A percentile compares a stretch with the other conserved stretches of the same genome.
phyloP scores from a whole-genome alignment of 2,329 filamentous ascomycete genomes.

The Exophiala sp. region DNA sequence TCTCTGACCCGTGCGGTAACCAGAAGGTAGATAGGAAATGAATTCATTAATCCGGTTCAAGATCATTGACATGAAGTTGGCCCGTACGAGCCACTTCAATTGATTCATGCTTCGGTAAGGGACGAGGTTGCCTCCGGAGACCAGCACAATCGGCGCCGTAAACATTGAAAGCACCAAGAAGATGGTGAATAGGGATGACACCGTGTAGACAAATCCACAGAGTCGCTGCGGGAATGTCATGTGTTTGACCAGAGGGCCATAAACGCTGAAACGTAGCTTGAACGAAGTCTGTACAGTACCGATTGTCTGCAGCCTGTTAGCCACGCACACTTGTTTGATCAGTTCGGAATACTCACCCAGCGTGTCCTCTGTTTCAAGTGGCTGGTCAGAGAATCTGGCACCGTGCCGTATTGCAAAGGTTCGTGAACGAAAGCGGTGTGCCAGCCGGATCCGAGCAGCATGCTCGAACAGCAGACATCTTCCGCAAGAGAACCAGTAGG shows the following conservation, averaged over 20 bases:
- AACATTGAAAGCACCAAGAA: conserved; percentile 40
- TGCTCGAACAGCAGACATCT: conserved; percentile 28
- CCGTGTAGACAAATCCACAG: conserved; percentile 49
- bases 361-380: conserved; percentile 37
- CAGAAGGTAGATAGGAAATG: conserved; percentile 48
- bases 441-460: conserved; percentile 30
- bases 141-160: conserved; percentile 50
- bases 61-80: conserved; percentile 44
- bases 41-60: conserved; percentile 47
- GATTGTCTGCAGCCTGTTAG: conserved; percentile 19
- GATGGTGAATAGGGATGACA: conserved; percentile 44
- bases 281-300: conserved; percentile 49
- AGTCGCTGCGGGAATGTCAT: conserved; percentile 52
- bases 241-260: conserved; percentile 43
- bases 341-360: conserved; percentile 28
- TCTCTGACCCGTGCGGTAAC: conserved; percentile 50
- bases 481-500: conserved; percentile 30
- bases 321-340: background rate
- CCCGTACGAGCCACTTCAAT: conserved; percentile 49
- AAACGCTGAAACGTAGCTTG: conserved; percentile 52
- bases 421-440: conserved; percentile 29
- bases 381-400: conserved; percentile 34
- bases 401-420: conserved; percentile 28
- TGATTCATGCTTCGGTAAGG: conserved; percentile 45
- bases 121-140: conserved; percentile 49